Evolutionary conservation across 2,329 filamentous ascomycete species (phyloP).

Genomic region (Metarhizium anisopliae): DNA sequence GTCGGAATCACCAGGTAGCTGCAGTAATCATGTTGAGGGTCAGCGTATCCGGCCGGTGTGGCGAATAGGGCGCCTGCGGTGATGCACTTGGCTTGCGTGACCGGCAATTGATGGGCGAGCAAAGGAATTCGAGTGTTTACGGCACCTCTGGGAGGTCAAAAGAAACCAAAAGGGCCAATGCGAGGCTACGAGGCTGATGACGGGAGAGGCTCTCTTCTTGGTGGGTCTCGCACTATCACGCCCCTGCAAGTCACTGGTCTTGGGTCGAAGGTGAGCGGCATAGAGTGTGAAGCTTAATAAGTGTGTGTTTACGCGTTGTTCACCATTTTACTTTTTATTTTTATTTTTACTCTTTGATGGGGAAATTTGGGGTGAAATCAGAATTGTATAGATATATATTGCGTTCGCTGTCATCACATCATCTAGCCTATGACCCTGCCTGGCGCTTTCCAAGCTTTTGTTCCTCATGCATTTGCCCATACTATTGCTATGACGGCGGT

Average conservation of each 20-base stretch:
- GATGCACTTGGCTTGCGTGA: neutral
- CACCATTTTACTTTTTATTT: too few species aligned
- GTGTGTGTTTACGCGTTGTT: neutral
- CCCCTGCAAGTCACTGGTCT: neutral
- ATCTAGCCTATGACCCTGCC: neutral
- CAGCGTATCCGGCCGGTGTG: slow-evolving; percentile 1
- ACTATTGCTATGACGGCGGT: slow-evolving; percentile 53
- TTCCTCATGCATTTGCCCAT: neutral
- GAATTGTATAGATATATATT: too few species aligned
- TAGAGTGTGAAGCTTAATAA: too few species aligned
- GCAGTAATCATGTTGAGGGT: slow-evolving; percentile 3
- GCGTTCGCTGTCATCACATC: neutral
- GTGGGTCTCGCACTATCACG: slow-evolving; percentile 6
- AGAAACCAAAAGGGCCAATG: slow-evolving; percentile 8
- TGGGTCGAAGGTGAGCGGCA: too few species aligned
- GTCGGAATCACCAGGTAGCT: neutral
- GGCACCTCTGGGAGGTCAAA: neutral
- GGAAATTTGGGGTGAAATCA: too few species aligned
- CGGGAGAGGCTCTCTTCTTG: slow-evolving; percentile 10
- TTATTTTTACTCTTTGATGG: too few species aligned
- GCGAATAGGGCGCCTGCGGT: slow-evolving; percentile 1
- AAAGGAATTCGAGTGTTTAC: neutral
- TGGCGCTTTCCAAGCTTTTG: neutral
- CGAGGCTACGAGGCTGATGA: slow-evolving; percentile 29
- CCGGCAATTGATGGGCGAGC: neutral